Percentiles rank a stretch among this genome's conserved stretches.
phyloP scores from a whole-genome alignment of 116 monocot species.

The Dioscorea cayenensis region DNA sequence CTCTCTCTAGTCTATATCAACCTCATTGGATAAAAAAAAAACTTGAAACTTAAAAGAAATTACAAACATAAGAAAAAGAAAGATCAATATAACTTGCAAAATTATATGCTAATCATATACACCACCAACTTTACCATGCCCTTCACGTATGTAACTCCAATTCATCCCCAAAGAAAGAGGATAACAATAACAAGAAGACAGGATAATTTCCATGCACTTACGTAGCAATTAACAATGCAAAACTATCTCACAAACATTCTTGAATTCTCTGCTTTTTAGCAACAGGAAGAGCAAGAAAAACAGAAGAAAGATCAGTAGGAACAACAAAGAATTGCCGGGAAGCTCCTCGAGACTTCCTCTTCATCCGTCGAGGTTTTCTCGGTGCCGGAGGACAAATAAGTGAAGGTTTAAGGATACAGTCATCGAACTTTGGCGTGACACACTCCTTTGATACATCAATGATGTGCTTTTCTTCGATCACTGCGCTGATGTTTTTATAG shows the following conservation, averaged over 20 bases:
- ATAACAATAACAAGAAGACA: no score
- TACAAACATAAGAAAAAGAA: no score
- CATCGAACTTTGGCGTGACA: conserved; percentile 1
- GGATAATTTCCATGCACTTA: background rate
- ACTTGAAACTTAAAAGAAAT: no score
- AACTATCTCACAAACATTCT: conserved; percentile 1
- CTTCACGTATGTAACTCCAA: no score
- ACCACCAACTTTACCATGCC: no score
- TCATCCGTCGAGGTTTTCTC: conserved; percentile 6
- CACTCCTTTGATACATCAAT: background rate
- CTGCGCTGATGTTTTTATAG: background rate
- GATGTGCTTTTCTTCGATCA: background rate
- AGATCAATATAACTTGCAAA: no score
- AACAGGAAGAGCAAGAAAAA: conserved; percentile 12
- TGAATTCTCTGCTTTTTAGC: conserved; percentile 10
- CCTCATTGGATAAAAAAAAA: no score
- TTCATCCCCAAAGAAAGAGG: no score
- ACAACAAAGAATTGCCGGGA: conserved; percentile 3
- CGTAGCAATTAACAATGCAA: background rate
- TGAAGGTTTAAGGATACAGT: background rate
- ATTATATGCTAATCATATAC: no score
- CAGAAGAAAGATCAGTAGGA: conserved; percentile 11
- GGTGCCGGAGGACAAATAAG: conserved; percentile 7
- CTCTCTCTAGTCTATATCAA: no score
- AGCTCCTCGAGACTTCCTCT: conserved; percentile 1